These are phyloP conservation scores for Myxozyma kluyveri DNA, from an alignment of 805 yeast species.

Conservation along the genomic window DNA sequence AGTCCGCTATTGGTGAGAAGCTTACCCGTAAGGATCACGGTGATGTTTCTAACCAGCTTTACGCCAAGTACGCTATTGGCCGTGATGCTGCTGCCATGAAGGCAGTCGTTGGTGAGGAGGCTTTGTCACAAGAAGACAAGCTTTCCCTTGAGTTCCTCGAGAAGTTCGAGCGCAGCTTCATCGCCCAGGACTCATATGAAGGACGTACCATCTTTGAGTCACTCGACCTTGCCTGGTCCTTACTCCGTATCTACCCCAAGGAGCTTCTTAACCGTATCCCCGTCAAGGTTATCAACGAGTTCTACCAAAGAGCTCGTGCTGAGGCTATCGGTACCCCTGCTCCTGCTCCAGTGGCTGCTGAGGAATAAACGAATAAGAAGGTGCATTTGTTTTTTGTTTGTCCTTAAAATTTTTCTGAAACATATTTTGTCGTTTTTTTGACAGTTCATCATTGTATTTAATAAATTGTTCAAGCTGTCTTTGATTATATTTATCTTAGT, in stretches of 20 bases:
- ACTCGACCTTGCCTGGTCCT: constrained; percentile 96
- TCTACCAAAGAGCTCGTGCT: constrained; percentile 60
- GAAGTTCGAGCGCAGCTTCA: constrained; percentile 93
- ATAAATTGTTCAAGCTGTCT: background rate
- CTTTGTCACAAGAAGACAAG: constrained; percentile 95
- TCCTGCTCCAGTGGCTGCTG: constrained; percentile 21
- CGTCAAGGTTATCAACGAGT: constrained; percentile 92
- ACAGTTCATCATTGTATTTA: too few species aligned
- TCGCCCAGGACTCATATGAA: constrained; percentile 95
- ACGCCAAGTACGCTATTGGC: constrained; percentile 99
- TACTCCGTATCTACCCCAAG: constrained; percentile 97
- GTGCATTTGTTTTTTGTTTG: background rate
- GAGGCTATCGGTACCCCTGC: constrained; percentile 20
- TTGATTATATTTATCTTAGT: too few species aligned
- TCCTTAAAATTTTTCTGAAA: background rate
- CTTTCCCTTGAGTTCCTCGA: constrained; percentile 95
- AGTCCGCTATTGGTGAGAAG: constrained; percentile 99
- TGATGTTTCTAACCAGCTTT: constrained; percentile 97
- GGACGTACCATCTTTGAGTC: constrained; percentile 92
- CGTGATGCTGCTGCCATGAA: constrained; percentile 99
- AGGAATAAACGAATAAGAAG: constrained; percentile 9
- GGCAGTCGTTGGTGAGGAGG: constrained; percentile 99
- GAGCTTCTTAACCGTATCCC: constrained; percentile 98
- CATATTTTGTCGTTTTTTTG: too few species aligned
- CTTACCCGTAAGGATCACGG: constrained; percentile 99